Conservation (phyloP, 495 filamentous ascomycete species). For the Xylaria intraflava region DNA sequence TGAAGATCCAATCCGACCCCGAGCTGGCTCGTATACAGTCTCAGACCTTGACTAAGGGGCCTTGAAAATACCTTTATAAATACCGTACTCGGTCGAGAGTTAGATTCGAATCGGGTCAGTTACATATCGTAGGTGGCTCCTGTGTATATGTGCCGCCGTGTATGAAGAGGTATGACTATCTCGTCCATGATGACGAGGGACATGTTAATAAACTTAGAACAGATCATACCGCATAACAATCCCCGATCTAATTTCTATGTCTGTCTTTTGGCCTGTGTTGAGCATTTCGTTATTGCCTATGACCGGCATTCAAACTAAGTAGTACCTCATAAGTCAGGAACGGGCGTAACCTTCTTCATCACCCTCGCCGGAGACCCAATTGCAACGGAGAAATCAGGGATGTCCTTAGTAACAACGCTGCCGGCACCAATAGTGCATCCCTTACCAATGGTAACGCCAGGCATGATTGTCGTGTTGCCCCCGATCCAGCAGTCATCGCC, state of each 20-base stretch:
- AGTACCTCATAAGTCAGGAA: constrained; percentile 10
- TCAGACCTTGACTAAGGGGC: not conserved
- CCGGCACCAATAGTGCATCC: constrained; percentile 42
- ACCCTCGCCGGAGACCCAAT: constrained; percentile 35
- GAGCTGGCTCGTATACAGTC: constrained; percentile 1
- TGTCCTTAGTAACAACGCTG: constrained; percentile 43
- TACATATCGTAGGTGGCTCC: not conserved
- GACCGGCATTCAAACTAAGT: not conserved
- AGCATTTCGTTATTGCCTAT: not conserved
- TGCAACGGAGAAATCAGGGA: constrained; percentile 36
- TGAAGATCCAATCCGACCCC: constrained; percentile 22
- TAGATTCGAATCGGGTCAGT: not conserved
- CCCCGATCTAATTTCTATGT: not conserved
- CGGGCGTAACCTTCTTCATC: constrained; percentile 33
- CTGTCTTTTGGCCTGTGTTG: constrained; percentile 16
- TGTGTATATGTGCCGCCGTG: too few relatives aligned
- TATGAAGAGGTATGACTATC: not conserved
- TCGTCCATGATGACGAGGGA: not conserved
- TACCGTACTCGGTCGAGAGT: not conserved
- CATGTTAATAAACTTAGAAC: not conserved
- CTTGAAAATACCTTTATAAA: not conserved
- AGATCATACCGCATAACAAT: not conserved
- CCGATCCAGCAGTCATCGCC: constrained; percentile 48
- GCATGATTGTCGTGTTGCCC: constrained; percentile 34
- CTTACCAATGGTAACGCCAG: constrained; percentile 41